Conservation (phyloP, 2,329 filamentous ascomycete genomes). For the Cercospora citrullina region DNA sequence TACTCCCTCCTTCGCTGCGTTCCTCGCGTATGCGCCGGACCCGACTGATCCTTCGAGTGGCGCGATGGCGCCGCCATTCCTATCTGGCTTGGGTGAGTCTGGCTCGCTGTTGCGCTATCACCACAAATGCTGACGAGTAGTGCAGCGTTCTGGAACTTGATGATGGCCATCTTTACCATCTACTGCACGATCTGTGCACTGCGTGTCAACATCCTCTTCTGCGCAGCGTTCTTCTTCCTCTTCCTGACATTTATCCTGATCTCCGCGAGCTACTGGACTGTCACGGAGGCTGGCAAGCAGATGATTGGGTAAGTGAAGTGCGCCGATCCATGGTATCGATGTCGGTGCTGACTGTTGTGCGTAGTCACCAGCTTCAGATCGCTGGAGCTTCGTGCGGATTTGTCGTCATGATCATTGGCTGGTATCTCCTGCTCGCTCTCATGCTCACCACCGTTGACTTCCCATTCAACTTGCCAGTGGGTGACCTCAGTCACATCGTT, state of each 20-base stretch:
- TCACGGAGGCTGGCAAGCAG: conserved; percentile 16
- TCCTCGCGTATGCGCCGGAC: conserved; percentile 22
- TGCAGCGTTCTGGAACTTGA: conserved; percentile 26
- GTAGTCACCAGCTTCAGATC: conserved; percentile 3
- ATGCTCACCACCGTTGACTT: conserved; percentile 29
- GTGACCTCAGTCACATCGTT: conserved; percentile 25
- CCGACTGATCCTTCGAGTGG: conserved; percentile 12
- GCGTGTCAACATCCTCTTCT: conserved; percentile 24
- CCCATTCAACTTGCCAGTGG: conserved; percentile 25
- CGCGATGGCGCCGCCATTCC: conserved; percentile 17
- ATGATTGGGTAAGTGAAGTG: not conserved
- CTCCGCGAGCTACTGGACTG: conserved; percentile 21
- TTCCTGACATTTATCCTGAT: conserved; percentile 24
- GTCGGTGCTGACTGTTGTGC: not conserved
- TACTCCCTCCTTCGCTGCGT: conserved; percentile 24
- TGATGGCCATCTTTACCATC: conserved; percentile 27
- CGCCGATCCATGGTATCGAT: not conserved
- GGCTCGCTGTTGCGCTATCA: not conserved
- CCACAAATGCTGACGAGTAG: not conserved
- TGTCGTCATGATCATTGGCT: conserved; percentile 24
- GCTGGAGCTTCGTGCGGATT: conserved; percentile 23
- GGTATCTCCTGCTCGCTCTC: conserved; percentile 26
- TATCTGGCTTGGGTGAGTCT: conserved; percentile 22
- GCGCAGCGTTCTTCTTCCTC: conserved; percentile 26
- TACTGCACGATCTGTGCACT: conserved; percentile 27